Conservation (phyloP, 441 rosid species). For the Breynia disticha region DNA sequence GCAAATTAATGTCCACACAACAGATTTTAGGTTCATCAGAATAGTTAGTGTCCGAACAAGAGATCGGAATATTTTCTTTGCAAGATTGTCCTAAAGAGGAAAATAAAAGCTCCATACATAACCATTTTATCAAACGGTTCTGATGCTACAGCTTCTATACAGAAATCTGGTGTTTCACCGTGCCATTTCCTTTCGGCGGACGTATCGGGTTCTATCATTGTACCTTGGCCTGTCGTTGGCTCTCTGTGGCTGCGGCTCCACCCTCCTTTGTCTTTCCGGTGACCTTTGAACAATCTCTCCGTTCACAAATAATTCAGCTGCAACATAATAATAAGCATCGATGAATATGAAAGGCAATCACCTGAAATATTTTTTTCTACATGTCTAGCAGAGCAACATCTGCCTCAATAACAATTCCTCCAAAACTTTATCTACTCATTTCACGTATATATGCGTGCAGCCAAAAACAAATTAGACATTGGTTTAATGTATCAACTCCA, state of each 20-base stretch:
- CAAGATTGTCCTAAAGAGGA: too few relatives aligned
- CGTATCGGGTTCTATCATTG: constrained; percentile 83
- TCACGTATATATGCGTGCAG: neutral
- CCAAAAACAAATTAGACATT: neutral
- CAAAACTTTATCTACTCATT: neutral
- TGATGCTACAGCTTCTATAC: too few relatives aligned
- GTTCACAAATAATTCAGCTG: constrained; percentile 90
- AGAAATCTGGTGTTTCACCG: constrained; percentile 21
- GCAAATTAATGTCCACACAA: too few relatives aligned
- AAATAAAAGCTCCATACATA: too few relatives aligned
- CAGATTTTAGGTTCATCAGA: too few relatives aligned
- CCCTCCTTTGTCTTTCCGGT: constrained; percentile 91
- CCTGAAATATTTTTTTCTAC: too few relatives aligned
- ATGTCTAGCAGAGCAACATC: too few relatives aligned
- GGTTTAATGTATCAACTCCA: constrained; percentile 18
- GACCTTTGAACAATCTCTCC: constrained; percentile 91
- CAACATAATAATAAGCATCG: constrained; percentile 12
- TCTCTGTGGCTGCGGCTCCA: constrained; percentile 90
- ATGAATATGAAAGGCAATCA: too few relatives aligned
- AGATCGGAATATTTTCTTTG: too few relatives aligned
- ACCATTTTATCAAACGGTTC: too few relatives aligned
- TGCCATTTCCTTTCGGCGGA: constrained; percentile 62
- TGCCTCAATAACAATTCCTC: too few relatives aligned
- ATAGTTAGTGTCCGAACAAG: too few relatives aligned
- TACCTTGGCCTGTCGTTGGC: constrained; percentile 89